Base-by-base conservation (phyloP, 768 basidiomycete genomes). In the Podaxis carcinomalis region DNA sequence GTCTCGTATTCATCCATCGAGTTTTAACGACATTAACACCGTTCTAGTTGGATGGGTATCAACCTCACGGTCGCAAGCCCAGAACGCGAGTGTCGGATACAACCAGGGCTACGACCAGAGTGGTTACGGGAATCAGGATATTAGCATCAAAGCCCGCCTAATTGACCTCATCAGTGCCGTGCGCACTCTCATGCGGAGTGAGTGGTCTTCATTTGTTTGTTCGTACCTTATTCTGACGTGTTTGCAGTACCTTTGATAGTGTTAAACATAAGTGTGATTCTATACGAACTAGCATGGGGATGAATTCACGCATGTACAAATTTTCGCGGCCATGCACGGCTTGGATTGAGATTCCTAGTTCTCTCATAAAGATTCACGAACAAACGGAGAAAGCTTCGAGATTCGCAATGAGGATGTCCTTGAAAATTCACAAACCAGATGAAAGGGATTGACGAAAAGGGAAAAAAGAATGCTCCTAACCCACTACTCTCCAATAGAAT, bases 181-280 rank as follows among this genome's bases (percentile, higher is more conserved):
- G 62, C 82, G 96, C 75, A 98, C 96, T 50, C 81, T 99, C 68
- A 93, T 98, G 92, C 86, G 96, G 74, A 94, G 96, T 99, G 72
- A 79, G 95, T 86, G 44, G 56, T 40, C 39, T 39, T 61, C 21
- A 56, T 49, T 58, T 56, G 11, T 57, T 52, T 76, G 10, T 59
- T 4, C 25, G 14, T 47, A 49, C 51, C 53, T 23, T 23, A 21
- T 52, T 56, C 59, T 55, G 32, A 51, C 57, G 61, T 56, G 52
- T 54, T 32, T 67, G 21, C 63, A 98, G 95, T 98, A 81, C 95
- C 95, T 39, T 78, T 98, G 47, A 98, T 98, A 70, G 86, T 80
- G 37, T 69, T 92, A 53, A 98, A 98, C 75, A 82, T 94, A 56
- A 73, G 92, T 67, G 85, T 98, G 66, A 95, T 97, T 67, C 67